Evolutionary conservation across 1,284 basidiomycete species (phyloP), one percentile per base, ranked within the genome.

Genomic region (Pseudozyma sp.): DNA sequence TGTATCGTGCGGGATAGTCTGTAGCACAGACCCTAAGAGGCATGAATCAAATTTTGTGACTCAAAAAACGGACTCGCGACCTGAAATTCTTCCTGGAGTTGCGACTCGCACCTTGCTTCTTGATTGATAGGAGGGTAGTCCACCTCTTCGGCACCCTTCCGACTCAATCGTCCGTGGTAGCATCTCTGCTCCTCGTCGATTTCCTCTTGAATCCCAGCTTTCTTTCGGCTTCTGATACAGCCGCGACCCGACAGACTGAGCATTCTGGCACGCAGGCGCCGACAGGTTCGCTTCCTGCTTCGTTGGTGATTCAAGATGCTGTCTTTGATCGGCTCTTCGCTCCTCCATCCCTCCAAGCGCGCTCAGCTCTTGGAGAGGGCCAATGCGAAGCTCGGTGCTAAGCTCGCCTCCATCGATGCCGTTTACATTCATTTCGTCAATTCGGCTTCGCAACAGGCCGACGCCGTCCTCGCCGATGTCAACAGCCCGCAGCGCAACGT

Each of bases 371-470:
- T 96, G 58, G 86, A 87, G 54, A 85, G 87, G 47, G 88, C 94
- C 61, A 90, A 91, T 80, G 83, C 86, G 47, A 82, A 83, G 55
- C 65, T 73, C 37, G 61, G 61, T 16, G 61, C 48, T 24, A 62
- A 60, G 50, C 86, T 87, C 47, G 86, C 90, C 1, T 89, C 90
- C 10, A 85, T 98, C 52, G 94, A 97, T 77, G 91, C 93, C 7
- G 87, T 95, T 67, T 94, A 91, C 87, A 84, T 97, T 5, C 96
- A 99, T 86, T 89, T 96, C 35, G 89, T 98, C 76, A 90, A 92
- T 71, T 88, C 89, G 61, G 84, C 86, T 13, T 88, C 89, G 3
- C 73, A 84, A 7, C 82, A 84, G 2, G 85, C 88, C 0, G 88
- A 90, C 73, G 79, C 81, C 3, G 86, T 88, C 8, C 87, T 95